phyloP scores from a whole-genome alignment of 1,284 basidiomycete species.

The Thecaphora thlaspeos region DNA sequence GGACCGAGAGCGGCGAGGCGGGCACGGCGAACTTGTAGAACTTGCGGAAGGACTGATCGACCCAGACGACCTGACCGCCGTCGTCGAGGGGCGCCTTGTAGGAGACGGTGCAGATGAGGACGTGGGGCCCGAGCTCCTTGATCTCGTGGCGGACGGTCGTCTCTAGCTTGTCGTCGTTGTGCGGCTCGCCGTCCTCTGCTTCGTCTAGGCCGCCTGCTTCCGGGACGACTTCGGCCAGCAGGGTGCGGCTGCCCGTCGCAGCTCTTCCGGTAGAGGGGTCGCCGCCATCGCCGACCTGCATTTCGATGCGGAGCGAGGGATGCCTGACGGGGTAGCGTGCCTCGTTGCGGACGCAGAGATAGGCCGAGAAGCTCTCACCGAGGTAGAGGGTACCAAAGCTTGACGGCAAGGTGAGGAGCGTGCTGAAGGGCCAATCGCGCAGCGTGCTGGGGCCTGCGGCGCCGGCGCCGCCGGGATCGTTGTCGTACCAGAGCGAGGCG shows the following conservation, averaged over 20 bases:
- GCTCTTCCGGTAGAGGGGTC: no score
- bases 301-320: slow-evolving; percentile 45
- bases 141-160: slow-evolving; percentile 47
- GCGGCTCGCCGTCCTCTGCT: no score
- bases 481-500: neutral
- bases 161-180: slow-evolving; percentile 18
- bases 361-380: slow-evolving; percentile 52
- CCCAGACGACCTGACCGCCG: slow-evolving; percentile 11
- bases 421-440: slow-evolving; percentile 13
- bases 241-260: neutral
- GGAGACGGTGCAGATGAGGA: slow-evolving; percentile 51
- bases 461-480: neutral
- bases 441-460: neutral
- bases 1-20: slow-evolving; percentile 44
- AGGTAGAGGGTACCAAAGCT: slow-evolving; percentile 46
- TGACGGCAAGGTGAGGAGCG: slow-evolving; percentile 24
- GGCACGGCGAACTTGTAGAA: slow-evolving; percentile 45
- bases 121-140: slow-evolving; percentile 50
- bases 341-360: slow-evolving; percentile 55
- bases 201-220: no score
- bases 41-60: slow-evolving; percentile 45
- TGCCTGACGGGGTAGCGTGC: slow-evolving; percentile 15
- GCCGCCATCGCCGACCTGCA: slow-evolving; percentile 31
- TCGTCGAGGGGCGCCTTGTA: slow-evolving; percentile 23
- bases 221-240: slow-evolving; percentile 1